phyloP scores from a whole-genome alignment of 2,329 filamentous ascomycete species.

The Setomelanomma holmii region DNA sequence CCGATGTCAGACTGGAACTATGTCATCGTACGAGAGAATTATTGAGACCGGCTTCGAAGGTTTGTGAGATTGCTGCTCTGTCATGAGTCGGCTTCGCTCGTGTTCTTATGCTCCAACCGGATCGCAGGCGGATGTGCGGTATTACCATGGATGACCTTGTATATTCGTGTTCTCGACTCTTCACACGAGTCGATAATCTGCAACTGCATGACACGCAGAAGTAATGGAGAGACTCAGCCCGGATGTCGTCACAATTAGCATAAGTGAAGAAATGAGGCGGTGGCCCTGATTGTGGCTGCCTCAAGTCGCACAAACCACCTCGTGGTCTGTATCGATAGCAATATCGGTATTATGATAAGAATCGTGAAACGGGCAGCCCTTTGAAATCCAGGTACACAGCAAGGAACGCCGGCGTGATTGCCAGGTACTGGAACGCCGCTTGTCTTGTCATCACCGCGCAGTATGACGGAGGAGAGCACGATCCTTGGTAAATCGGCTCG shows the following conservation, averaged over 20 bases:
- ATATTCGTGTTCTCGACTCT: constrained; percentile 23
- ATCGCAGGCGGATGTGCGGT: constrained; percentile 7
- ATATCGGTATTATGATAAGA: background rate
- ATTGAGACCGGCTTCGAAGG: constrained; percentile 9
- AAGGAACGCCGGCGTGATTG: constrained; percentile 19
- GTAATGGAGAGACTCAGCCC: constrained; percentile 13
- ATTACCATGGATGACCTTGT: constrained; percentile 18
- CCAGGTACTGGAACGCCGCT: constrained; percentile 23
- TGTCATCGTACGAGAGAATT: constrained; percentile 12
- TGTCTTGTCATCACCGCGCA: constrained; percentile 33
- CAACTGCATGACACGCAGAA: constrained; percentile 25
- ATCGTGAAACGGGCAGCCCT: background rate
- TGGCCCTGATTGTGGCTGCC: constrained; percentile 9
- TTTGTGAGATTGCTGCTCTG: constrained; percentile 1
- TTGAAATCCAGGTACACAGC: constrained; percentile 15
- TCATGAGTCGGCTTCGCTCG: constrained; percentile 10
- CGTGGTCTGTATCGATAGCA: constrained; percentile 14
- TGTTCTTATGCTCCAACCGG: constrained; percentile 24
- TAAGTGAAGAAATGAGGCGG: constrained; percentile 16
- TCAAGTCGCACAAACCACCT: constrained; percentile 20
- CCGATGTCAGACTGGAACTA: constrained; percentile 13
- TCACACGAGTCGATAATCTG: constrained; percentile 12
- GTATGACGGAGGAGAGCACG: constrained; percentile 36
- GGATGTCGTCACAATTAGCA: constrained; percentile 23
- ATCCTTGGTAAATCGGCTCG: constrained; percentile 30